A percentile compares a stretch with the other conserved stretches of the same genome.
Evolutionary conservation across 306 rosid species (phyloP).

Genomic region (Dalbergia cultrata): DNA sequence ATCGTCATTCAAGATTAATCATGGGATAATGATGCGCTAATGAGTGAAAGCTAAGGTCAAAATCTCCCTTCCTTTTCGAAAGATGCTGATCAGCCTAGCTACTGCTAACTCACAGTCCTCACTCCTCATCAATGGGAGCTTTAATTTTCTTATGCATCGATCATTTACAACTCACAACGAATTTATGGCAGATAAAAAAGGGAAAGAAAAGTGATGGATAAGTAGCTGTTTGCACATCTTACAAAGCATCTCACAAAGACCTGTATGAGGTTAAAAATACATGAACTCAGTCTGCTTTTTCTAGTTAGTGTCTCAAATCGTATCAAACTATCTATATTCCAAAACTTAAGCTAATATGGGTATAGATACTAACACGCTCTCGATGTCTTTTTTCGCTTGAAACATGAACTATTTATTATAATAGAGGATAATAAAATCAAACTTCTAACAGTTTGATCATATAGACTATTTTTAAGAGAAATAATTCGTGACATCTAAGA

Average conservation of each 20-base stretch:
- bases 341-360: no score
- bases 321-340: no score
- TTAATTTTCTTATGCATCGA: constrained; percentile 4
- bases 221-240: constrained; percentile 24
- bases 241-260: not conserved
- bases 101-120: not conserved
- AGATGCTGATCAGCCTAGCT: not conserved
- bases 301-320: no score
- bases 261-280: not conserved
- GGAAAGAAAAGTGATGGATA: not conserved
- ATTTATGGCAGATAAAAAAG: not conserved
- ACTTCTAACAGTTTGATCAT: no score
- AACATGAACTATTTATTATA: no score
- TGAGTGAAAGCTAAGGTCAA: constrained; percentile 51
- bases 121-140: not conserved
- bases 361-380: no score
- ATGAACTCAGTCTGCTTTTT: no score
- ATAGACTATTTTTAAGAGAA: no score
- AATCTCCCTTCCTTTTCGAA: constrained; percentile 46
- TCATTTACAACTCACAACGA: not conserved
- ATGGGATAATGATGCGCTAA: constrained; percentile 54
- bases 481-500: no score
- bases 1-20: constrained; percentile 46
- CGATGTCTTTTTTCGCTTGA: no score
- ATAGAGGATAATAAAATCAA: no score